Evolutionary conservation across 345 rosid genomes (phyloP), one percentile per base, ranked within the genome.

Genomic region (Sisymbrium irio): DNA sequence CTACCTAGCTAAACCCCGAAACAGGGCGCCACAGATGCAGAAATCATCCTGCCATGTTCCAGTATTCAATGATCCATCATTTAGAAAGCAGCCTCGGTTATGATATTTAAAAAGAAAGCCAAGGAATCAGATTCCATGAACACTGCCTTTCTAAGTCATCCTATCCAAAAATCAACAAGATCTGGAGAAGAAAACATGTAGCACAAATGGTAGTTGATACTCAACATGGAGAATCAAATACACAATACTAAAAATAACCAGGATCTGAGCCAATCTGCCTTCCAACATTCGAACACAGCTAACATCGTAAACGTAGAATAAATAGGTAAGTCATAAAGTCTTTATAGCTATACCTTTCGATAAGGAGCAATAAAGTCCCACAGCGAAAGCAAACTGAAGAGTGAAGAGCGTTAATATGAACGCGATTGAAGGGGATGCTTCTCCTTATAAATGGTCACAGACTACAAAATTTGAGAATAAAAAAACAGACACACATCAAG

Each of bases 131-230:
- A 68, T 22, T 53, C 74, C 49, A 35, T 42, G 15, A 53, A 61
- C 20, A 49, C 45, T 47, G n/a, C 30, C 47, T 49, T 14, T 3
- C 40, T 5, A 61, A 51, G 40, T 51, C 57, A 41, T 69, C 27
- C 58, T 18, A 54, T 44, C 53, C 71, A 69, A 69, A 22, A 76
- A 42, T 33, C 64, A 68, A 53, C 68, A 74, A 67, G 62, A 67
- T 49, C 66, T 65, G 6, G n/a, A 54, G 18, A 33, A 55, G 13
- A 12, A 74, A 27, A 27, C 72, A 33, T 25, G 41, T 57, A 14
- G 0, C 32, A 63, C 27, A 56, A 41, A 51, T 9, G 27, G 4
- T 19, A n/a, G 33, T 36, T 18, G 72, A 74, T 46, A 46, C 28
- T 54, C 12, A 65, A 47, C 37, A 71, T 17, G 22, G 56, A 53